Evolutionary conservation across 345 rosid species (phyloP).

Genomic region (Excoecaria agallocha): DNA sequence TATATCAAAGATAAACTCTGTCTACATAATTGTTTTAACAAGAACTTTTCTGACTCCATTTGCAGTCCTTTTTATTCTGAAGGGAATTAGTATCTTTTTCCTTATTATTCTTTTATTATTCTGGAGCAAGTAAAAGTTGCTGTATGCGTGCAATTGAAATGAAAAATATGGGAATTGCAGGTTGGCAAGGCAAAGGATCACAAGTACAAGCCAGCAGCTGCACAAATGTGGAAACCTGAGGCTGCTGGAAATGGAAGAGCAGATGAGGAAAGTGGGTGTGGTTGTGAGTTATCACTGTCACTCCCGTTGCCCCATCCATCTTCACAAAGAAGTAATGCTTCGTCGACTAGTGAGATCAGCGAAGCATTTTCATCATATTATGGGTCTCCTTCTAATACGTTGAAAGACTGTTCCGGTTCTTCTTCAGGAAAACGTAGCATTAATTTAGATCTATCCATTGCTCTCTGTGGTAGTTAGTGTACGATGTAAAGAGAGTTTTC

Average conservation of each 20-base stretch:
- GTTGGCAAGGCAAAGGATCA: conserved; percentile 28
- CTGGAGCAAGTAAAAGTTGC: too few relatives aligned
- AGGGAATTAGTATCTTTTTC: too few relatives aligned
- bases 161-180: conserved; percentile 20
- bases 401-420: conserved; percentile 40
- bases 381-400: conserved; percentile 20
- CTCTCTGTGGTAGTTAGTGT: conserved; percentile 51
- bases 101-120: too few relatives aligned
- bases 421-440: conserved; percentile 34
- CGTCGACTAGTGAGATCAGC: conserved; percentile 60
- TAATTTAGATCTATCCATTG: conserved; percentile 67
- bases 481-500: neutral
- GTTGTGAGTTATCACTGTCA: conserved; percentile 48
- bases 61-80: too few relatives aligned
- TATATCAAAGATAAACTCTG: too few relatives aligned
- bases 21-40: too few relatives aligned
- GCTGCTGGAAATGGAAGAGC: neutral
- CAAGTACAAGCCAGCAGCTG: neutral
- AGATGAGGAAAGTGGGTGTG: conserved; percentile 19
- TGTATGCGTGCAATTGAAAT: neutral
- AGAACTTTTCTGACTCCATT: too few relatives aligned
- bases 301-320: conserved; percentile 47
- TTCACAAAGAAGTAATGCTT: conserved; percentile 45
- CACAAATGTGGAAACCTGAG: neutral
- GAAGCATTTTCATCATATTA: conserved; percentile 60